phyloP scores from a whole-genome alignment of 108 stramenopile species.

The Cyclotella sp. region DNA sequence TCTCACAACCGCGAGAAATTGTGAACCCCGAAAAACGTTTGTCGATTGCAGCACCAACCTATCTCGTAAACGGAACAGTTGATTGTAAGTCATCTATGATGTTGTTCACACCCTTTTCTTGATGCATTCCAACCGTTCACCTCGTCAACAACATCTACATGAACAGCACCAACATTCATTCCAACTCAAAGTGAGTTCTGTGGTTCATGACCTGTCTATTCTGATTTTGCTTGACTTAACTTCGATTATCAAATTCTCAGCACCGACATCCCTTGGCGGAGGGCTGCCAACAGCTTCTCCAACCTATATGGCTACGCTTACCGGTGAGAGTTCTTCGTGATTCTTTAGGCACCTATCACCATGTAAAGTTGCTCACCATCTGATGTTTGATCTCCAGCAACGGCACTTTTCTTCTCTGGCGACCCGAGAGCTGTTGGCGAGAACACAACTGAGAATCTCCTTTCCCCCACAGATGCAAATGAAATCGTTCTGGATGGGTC shows the following conservation, averaged over 20 bases:
- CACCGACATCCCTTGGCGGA: background rate
- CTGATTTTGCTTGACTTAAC: background rate
- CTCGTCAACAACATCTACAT: background rate
- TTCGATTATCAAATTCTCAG: background rate
- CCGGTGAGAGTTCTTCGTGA: background rate
- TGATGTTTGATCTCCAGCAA: slow-evolving; percentile 2
- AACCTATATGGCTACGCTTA: background rate
- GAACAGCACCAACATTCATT: background rate
- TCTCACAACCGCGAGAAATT: background rate
- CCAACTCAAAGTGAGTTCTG: slow-evolving; percentile 1
- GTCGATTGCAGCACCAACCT: background rate
- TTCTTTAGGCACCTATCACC: background rate
- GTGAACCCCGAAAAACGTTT: background rate
- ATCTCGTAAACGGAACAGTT: background rate
- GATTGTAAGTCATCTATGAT: background rate
- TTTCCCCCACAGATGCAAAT: slow-evolving; percentile 8
- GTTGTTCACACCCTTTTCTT: background rate
- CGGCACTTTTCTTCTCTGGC: slow-evolving; percentile 13
- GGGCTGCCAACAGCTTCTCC: slow-evolving; percentile 1
- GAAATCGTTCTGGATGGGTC: slow-evolving; percentile 18
- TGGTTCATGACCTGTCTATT: background rate
- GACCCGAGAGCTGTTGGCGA: slow-evolving; percentile 17
- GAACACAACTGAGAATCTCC: background rate
- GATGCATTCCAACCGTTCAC: background rate
- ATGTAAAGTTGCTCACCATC: too few relatives aligned